Conservation (phyloP, 345 rosid genomes). For the Brassica juncea region DNA sequence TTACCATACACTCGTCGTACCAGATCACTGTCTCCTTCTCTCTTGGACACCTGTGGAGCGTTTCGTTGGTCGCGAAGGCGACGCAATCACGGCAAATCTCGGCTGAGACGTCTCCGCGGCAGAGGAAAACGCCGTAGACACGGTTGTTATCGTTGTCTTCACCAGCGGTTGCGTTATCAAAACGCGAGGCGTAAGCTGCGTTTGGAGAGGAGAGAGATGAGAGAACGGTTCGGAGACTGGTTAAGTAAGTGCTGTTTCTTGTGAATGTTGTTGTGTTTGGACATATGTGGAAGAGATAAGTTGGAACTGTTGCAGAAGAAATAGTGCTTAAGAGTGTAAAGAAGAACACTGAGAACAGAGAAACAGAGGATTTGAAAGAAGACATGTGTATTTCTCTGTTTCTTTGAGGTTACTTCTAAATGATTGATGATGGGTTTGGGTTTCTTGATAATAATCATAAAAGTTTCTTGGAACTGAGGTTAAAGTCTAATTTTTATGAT, state of each 20-base stretch:
- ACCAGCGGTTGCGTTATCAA: conserved; percentile 48
- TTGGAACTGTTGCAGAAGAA: conserved; percentile 39
- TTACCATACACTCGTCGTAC: conserved; percentile 48
- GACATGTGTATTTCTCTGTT: conserved; percentile 4
- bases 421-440: neutral
- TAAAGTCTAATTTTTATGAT: neutral
- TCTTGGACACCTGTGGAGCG: conserved; percentile 36
- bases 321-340: conserved; percentile 21
- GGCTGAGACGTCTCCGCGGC: conserved; percentile 43
- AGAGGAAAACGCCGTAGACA: conserved; percentile 47
- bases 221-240: conserved; percentile 46
- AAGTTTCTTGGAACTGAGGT: neutral
- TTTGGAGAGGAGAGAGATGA: conserved; percentile 41
- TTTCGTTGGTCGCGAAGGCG: conserved; percentile 11
- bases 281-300: conserved; percentile 34
- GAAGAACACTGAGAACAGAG: conserved; percentile 4
- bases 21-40: conserved; percentile 40
- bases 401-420: neutral
- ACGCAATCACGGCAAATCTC: conserved; percentile 44
- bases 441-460: conserved; percentile 11
- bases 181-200: conserved; percentile 34
- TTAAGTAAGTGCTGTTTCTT: conserved; percentile 42
- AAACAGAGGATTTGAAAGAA: conserved; percentile 30
- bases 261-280: conserved; percentile 39
- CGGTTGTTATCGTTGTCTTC: conserved; percentile 8